A percentile compares a stretch with the other conserved stretches of the same genome.
Conservation (phyloP, 371 early-diverging fungal genomes). For the Massospora cicadina region DNA sequence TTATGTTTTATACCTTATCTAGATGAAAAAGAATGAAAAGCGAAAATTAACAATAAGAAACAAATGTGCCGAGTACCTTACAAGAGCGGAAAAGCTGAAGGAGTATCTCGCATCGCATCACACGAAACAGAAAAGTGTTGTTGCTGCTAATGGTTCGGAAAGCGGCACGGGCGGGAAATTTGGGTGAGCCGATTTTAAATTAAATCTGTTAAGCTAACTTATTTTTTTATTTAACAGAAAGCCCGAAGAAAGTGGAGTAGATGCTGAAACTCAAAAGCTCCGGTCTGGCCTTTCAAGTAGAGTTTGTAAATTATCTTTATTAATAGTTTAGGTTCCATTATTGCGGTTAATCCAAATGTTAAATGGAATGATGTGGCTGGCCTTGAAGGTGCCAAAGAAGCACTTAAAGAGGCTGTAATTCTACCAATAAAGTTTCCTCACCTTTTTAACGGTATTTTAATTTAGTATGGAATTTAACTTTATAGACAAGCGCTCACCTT, state of each 20-base stretch:
- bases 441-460: constrained; percentile 58
- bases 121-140: constrained; percentile 39
- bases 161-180: constrained; percentile 23
- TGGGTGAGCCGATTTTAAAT: constrained; percentile 16
- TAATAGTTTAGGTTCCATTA: constrained; percentile 44
- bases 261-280: constrained; percentile 83
- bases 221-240: constrained; percentile 13
- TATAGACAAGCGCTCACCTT: constrained; percentile 78
- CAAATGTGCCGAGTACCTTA: constrained; percentile 79
- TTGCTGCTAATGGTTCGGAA: constrained; percentile 28
- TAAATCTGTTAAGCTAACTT: background rate
- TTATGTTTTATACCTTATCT: constrained; percentile 5
- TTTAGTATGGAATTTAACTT: background rate
- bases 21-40: constrained; percentile 91
- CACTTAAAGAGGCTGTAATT: constrained; percentile 96
- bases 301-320: background rate
- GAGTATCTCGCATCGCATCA: constrained; percentile 51
- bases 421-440: constrained; percentile 95
- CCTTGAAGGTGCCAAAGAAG: constrained; percentile 93
- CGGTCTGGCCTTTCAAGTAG: constrained; percentile 50
- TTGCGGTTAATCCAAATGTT: constrained; percentile 89
- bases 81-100: constrained; percentile 86
- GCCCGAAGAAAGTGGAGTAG: constrained; percentile 42
- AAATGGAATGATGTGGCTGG: constrained; percentile 97
- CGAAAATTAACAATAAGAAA: constrained; percentile 72